Conservation (phyloP, 257 asterid genomes). For the Solanum chiquidenum region DNA sequence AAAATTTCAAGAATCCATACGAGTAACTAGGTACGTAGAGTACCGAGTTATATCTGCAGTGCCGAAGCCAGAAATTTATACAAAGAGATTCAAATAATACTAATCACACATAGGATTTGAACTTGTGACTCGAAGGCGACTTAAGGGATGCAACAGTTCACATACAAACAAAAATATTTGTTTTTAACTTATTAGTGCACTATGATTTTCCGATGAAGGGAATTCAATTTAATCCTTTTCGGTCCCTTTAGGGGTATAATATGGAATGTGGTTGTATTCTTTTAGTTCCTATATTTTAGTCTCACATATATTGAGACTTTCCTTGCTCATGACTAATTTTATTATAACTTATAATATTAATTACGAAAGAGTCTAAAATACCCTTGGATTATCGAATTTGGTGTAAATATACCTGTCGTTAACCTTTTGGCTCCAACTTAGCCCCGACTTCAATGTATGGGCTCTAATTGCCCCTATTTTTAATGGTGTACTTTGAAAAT, state of each 20-base stretch:
- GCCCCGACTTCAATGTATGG: not conserved
- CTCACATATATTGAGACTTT: no score
- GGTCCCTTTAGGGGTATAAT: not conserved
- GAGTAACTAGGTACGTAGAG: slow-evolving; percentile 16
- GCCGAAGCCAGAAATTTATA: not conserved
- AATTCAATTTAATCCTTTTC: not conserved
- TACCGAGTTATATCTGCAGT: not conserved
- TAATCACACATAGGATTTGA: not conserved
- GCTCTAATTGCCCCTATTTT: not conserved
- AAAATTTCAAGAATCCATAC: slow-evolving; percentile 81
- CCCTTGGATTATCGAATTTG: not conserved
- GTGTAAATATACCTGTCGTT: no score
- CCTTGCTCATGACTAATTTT: not conserved
- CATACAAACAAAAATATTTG: not conserved
- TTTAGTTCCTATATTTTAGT: no score
- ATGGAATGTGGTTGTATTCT: not conserved
- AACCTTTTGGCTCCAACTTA: not conserved
- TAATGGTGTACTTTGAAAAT: no score
- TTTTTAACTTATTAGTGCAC: not conserved
- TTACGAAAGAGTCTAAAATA: no score
- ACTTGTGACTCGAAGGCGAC: not conserved
- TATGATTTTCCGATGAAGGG: not conserved
- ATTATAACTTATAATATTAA: no score
- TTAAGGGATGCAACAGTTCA: not conserved
- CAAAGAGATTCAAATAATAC: not conserved